These are phyloP conservation scores for Melaleuca alternifolia DNA, from an alignment of 345 rosid species.

Conservation along the genomic window DNA sequence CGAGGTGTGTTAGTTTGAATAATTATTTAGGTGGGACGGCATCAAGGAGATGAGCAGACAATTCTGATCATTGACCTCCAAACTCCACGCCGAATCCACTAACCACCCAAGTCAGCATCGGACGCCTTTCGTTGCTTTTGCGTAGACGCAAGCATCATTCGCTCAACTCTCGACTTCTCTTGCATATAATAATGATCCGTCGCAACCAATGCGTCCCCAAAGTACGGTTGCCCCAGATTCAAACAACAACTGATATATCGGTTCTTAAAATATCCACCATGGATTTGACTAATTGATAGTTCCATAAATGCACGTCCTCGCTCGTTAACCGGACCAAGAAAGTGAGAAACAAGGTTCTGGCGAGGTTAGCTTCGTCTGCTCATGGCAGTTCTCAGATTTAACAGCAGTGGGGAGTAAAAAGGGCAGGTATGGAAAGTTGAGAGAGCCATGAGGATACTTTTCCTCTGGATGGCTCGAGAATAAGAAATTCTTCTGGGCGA, in stretches of 20 bases:
- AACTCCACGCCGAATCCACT: not conserved
- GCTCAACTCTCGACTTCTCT: not conserved
- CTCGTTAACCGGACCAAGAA: not conserved
- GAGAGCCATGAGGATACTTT: not conserved
- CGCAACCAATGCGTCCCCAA: not conserved
- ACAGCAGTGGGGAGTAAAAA: not conserved
- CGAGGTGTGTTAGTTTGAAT: not conserved
- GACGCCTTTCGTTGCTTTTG: not conserved
- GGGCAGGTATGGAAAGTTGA: not conserved
- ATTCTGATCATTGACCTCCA: not conserved
- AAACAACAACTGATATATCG: not conserved
- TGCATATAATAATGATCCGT: not conserved
- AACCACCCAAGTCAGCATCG: not conserved
- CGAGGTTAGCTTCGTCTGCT: not conserved
- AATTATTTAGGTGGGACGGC: not conserved
- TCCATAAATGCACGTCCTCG: not conserved
- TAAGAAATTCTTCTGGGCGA: too few species aligned
- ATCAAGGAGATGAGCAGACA: not conserved
- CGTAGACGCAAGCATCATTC: not conserved
- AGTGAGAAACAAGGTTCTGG: not conserved
- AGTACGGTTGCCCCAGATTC: not conserved
- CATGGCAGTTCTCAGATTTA: not conserved
- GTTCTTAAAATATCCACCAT: not conserved
- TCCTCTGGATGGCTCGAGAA: not conserved
- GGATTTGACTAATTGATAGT: not conserved